phyloP scores from a whole-genome alignment of 1,139 yeast species.

The Geotrichum macrosporum region DNA sequence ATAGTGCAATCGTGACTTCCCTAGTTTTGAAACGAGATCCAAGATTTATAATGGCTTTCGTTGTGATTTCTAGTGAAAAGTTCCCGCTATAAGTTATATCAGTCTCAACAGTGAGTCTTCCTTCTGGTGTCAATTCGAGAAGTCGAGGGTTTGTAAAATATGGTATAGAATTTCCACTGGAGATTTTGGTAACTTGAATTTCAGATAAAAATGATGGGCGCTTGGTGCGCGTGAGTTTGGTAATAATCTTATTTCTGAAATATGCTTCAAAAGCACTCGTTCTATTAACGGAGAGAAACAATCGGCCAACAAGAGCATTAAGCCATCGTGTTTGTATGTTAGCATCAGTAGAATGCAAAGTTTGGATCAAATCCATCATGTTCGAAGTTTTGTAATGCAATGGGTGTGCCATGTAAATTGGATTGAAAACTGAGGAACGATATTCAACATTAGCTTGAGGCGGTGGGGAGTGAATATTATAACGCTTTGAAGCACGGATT shows the following conservation, averaged over 20 bases:
- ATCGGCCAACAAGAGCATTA: slow-evolving; percentile 77
- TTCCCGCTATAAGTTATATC: slow-evolving; percentile 69
- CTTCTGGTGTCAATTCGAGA: slow-evolving; percentile 72
- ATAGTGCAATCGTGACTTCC: slow-evolving; percentile 70
- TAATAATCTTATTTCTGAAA: slow-evolving; percentile 56
- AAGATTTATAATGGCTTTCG: slow-evolving; percentile 68
- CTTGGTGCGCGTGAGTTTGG: slow-evolving; percentile 71
- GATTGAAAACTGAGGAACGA: slow-evolving; percentile 34
- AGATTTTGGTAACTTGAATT: slow-evolving; percentile 65
- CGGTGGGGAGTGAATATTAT: slow-evolving; percentile 16
- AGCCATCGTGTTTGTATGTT: slow-evolving; percentile 85
- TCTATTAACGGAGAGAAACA: slow-evolving; percentile 69
- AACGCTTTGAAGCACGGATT: slow-evolving; percentile 62
- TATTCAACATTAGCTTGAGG: slow-evolving; percentile 14
- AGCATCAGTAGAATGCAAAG: slow-evolving; percentile 74
- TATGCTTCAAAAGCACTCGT: slow-evolving; percentile 61
- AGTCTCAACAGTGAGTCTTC: slow-evolving; percentile 60
- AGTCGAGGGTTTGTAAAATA: slow-evolving; percentile 69
- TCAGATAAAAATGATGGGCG: slow-evolving; percentile 86
- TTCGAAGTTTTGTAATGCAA: slow-evolving; percentile 67
- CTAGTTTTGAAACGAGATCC: slow-evolving; percentile 73
- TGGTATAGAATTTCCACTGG: slow-evolving; percentile 79
- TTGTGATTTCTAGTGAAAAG: slow-evolving; percentile 68
- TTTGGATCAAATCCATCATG: slow-evolving; percentile 67
- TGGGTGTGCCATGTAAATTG: slow-evolving; percentile 62